phyloP scores from a whole-genome alignment of 345 rosid species.

The Salix exigua region DNA sequence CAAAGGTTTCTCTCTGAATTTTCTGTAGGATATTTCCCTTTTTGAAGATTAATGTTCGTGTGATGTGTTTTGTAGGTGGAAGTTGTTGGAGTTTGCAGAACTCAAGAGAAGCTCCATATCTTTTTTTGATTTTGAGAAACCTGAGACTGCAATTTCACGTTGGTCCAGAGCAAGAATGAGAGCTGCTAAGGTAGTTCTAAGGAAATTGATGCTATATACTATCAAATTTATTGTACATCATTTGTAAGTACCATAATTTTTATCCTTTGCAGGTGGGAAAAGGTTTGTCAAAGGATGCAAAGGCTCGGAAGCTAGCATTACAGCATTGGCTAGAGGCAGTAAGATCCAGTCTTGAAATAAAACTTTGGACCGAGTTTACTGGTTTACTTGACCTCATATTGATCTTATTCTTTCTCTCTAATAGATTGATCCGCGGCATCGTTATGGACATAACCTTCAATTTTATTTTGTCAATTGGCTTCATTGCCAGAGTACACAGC shows the following conservation, averaged over 20 bases:
- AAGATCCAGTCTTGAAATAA: slow-evolving; percentile 25
- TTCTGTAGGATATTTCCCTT: not conserved
- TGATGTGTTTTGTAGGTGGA: slow-evolving; percentile 58
- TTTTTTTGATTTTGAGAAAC: slow-evolving; percentile 74
- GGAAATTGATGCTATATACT: not conserved
- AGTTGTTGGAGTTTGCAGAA: slow-evolving; percentile 83
- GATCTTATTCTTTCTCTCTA: slow-evolving; percentile 11
- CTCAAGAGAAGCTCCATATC: slow-evolving; percentile 89
- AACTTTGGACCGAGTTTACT: not conserved
- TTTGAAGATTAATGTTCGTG: not conserved
- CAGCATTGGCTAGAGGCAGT: slow-evolving; percentile 99
- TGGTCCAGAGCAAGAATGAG: slow-evolving; percentile 88
- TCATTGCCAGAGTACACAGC: slow-evolving; percentile 74
- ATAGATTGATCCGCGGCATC: slow-evolving; percentile 94
- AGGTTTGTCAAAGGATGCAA: slow-evolving; percentile 79
- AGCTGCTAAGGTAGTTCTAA: slow-evolving; percentile 70
- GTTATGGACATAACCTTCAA: slow-evolving; percentile 94
- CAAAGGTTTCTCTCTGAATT: not conserved
- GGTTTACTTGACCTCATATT: slow-evolving; percentile 13
- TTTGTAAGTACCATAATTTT: not conserved
- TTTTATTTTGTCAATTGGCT: slow-evolving; percentile 83
- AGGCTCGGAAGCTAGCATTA: slow-evolving; percentile 80
- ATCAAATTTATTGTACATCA: not conserved
- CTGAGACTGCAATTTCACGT: slow-evolving; percentile 77
- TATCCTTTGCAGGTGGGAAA: slow-evolving; percentile 62